Evolutionary conservation across 1,284 basidiomycete species (phyloP).

Genomic region (Microbotryum intermedium): DNA sequence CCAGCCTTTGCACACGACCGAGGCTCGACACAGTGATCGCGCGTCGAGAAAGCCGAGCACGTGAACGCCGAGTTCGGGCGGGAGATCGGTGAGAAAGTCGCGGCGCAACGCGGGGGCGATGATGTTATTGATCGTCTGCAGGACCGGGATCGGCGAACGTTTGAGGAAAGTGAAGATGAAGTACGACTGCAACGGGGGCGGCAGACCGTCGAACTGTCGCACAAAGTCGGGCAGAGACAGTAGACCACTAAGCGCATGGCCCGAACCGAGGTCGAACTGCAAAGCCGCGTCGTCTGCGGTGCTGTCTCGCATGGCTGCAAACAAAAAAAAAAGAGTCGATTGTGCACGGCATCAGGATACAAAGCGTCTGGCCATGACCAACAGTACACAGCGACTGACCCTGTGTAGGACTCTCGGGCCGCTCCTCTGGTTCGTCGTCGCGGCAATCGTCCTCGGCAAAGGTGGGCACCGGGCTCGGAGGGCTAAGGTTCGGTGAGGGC

Average conservation of each 20-base stretch:
- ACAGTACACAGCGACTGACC: neutral
- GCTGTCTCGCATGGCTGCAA: too few relatives aligned
- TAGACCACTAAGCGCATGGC: slow-evolving; percentile 53
- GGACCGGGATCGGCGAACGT: slow-evolving; percentile 70
- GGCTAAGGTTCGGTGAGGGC: slow-evolving; percentile 24
- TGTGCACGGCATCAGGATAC: neutral
- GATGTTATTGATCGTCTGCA: slow-evolving; percentile 71
- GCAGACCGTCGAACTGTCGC: slow-evolving; percentile 60
- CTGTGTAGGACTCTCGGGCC: neutral
- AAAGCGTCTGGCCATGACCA: neutral
- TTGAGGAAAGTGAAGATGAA: slow-evolving; percentile 72
- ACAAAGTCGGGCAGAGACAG: slow-evolving; percentile 68
- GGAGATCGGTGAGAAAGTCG: slow-evolving; percentile 75
- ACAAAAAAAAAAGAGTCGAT: too few relatives aligned
- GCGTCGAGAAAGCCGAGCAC: slow-evolving; percentile 69
- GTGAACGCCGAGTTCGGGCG: slow-evolving; percentile 72
- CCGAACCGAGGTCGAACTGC: slow-evolving; percentile 17
- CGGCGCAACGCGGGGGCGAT: slow-evolving; percentile 73
- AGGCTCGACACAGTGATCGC: slow-evolving; percentile 64
- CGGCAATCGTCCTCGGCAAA: slow-evolving; percentile 9
- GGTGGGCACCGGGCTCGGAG: slow-evolving; percentile 24
- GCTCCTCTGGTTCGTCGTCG: neutral
- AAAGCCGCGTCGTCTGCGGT: too few relatives aligned
- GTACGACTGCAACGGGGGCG: slow-evolving; percentile 67
- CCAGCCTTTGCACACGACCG: slow-evolving; percentile 72